Percentiles rank a stretch among this genome's conserved stretches.
Evolutionary conservation across 2,329 filamentous ascomycete species (phyloP).

Genomic region (Arthrobotrys musiformis): DNA sequence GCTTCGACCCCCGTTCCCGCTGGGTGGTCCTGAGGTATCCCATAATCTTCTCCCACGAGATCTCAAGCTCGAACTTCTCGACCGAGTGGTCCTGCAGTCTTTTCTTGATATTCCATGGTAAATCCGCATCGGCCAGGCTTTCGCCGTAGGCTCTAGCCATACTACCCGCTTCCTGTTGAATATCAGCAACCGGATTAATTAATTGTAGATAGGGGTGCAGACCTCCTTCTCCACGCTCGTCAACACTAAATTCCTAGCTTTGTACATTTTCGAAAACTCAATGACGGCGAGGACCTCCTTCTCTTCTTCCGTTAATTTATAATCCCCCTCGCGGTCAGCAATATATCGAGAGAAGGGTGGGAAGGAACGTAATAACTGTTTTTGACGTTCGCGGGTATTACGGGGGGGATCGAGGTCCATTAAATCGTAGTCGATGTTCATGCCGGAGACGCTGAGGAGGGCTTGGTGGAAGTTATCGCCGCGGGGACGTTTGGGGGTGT

Average conservation of each 20-base stretch:
- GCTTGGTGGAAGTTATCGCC: neutral
- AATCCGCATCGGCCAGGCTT: neutral
- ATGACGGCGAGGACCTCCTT: neutral
- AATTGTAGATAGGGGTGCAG: neutral
- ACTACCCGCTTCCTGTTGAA: neutral
- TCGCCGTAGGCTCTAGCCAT: neutral
- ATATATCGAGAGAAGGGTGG: neutral
- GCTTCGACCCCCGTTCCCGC: neutral
- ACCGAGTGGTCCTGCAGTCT: neutral
- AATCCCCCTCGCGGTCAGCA: neutral
- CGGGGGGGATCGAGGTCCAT: neutral
- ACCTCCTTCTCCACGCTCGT: slow-evolving; percentile 1
- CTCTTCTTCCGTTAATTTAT: neutral
- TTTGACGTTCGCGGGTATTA: neutral
- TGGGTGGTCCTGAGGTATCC: neutral
- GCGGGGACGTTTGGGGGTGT: neutral
- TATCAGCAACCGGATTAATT: neutral
- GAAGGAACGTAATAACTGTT: neutral
- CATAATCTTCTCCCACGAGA: slow-evolving; percentile 14
- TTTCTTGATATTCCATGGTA: neutral
- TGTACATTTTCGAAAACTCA: slow-evolving; percentile 9
- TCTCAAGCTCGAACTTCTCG: slow-evolving; percentile 4
- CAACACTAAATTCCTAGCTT: neutral
- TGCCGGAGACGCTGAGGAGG: neutral
- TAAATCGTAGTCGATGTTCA: neutral